These are phyloP conservation scores for Gossypium sturtianum DNA, from an alignment of 345 rosid genomes.

Conservation along the genomic window DNA sequence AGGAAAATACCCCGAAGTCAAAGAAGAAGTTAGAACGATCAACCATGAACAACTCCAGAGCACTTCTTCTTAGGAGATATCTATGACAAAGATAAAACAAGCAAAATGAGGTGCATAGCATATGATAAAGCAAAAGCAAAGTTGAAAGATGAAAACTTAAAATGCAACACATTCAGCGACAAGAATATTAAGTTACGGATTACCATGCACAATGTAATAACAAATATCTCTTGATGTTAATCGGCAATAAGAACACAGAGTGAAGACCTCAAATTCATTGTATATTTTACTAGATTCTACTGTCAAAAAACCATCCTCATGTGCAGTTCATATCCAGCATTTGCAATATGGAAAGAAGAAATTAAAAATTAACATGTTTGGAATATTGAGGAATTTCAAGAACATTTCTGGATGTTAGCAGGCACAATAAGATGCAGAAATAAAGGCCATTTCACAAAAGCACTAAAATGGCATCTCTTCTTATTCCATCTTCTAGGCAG, in stretches of 20 bases:
- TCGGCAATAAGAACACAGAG: not conserved
- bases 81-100: conserved; percentile 34
- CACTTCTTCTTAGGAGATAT: conserved; percentile 93
- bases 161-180: not conserved
- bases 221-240: not conserved
- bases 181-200: not conserved
- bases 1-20: conserved; percentile 80
- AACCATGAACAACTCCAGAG: conserved; percentile 93
- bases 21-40: conserved; percentile 95
- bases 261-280: not conserved
- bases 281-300: not conserved
- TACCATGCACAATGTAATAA: not conserved
- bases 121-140: conserved; percentile 13
- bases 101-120: conserved; percentile 15
- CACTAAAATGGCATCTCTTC: conserved; percentile 4
- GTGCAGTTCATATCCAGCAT: not conserved
- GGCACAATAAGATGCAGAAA: conserved; percentile 3
- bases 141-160: not conserved
- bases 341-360: not conserved
- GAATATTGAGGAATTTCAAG: not conserved
- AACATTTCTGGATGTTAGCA: not conserved
- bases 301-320: not conserved
- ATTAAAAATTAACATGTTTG: not conserved
- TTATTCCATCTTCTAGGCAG: conserved; percentile 1
- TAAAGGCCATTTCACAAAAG: not conserved